Evolutionary conservation across 2,329 filamentous ascomycete genomes (phyloP), one percentile per base, ranked within the genome.

Genomic region (Tolypocladium ovalisporum): DNA sequence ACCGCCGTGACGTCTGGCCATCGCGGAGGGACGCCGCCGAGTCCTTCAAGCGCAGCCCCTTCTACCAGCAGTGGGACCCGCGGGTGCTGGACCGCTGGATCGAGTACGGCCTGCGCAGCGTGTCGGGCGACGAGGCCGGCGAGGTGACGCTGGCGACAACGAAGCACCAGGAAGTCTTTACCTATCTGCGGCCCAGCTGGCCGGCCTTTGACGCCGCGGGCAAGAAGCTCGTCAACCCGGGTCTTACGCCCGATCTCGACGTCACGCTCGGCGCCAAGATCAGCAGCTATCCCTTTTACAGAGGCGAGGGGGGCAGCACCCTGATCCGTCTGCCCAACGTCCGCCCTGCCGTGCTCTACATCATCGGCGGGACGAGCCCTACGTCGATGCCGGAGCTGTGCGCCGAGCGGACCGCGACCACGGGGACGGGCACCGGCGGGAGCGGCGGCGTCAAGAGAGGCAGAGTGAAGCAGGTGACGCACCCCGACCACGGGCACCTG

Each of bases 11-110:
- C 63, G 66, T 81, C 57, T 97, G 93, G 94, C 87, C 90, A 0
- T 90, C 87, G 0, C 82, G 87, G 12, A 74, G 77, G 54, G 87
- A 78, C 2, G 93, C 93, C 24, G 79, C 78, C 56, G 80, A 79
- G 15, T 74, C 82, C 13, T 91, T 96, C 73, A 73, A 75, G 55
- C 81, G 80, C 56, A 88, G 65, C 57, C 61, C 62, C 0, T 96
- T 96, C 74, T 97, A 96, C 73, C 78, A 84, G 61, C 65, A 80
- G 13, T 97, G 93, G 93, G 90, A 97, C 65, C 77, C 81, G 1
- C 81, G 91, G 52, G 91, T 92, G 0, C 77, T 97, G 0, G 83
- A 91, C 13, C 63, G 62, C 3, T 74, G 68, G 67, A 72, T 91
- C 51, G 63, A 81, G 58, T 79, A 89, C 66, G 92, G 91, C 15